Evolutionary conservation across 129 eudicot species (phyloP), one percentile per base, ranked within the genome.

Genomic region (Arctium lappa): DNA sequence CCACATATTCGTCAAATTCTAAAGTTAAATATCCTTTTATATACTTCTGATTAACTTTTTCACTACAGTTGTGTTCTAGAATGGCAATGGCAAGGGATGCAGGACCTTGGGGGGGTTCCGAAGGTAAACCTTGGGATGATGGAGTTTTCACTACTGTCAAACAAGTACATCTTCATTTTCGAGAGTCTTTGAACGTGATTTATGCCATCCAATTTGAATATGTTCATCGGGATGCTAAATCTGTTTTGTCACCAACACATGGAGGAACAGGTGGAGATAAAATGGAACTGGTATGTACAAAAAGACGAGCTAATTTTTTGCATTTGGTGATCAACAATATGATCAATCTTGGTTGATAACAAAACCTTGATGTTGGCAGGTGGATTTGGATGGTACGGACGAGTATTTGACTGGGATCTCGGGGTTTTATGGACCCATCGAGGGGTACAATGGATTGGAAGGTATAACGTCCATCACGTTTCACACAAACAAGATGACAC

Each of bases 41-140:
- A 40, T 5, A 0, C 48, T 1, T 40, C 8, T 40, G 48, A 6
- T 40, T 1, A 40, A 5, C 9, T 8, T 68, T 30, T 46, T 31
- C 30, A 11, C 66, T 66, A 31, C 40, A 65, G 63, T 37, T 16
- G 11, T 36, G 73, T 15, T 36, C 71, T 72, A 36, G 39, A n/a
- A 9, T 32, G 39, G 31, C 27, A 42, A 30, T 76, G 82, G 32
- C 78, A 1, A 60, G 73, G 33, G 74, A 77, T 0, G 40, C 76
- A 0, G 88, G 83, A 42, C 80, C 86, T 6, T 86, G 88, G 88
- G 86, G 88, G 4, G 80, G 62, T 3, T 3, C 4, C 15, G 83
- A 80, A 30, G 88, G 88, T 36, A 77, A 56, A 31, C 80, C 74
- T 0, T 86, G 86, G 83, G 88, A 86, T 34, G 88, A 86, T 33